Percentiles rank a stretch among this genome's conserved stretches.
Conservation (phyloP, 2,329 filamentous ascomycete genomes). For the Aspergillus sp. region DNA sequence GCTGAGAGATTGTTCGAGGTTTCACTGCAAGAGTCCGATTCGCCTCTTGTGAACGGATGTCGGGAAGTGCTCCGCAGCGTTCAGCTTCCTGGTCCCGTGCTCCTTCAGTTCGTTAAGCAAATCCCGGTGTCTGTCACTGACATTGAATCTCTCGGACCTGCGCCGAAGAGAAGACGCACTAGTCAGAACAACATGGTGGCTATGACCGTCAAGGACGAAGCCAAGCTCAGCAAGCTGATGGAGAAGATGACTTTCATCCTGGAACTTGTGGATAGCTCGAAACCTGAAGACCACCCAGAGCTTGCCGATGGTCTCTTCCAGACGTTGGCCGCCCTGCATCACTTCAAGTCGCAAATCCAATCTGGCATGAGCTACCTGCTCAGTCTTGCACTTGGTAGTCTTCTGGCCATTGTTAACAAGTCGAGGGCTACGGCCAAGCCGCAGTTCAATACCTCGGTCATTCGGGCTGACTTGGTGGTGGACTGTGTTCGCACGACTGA, state of each 20-base stretch:
- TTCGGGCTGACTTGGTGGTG: slow-evolving; percentile 86
- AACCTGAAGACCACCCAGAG: slow-evolving; percentile 70
- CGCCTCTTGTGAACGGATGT: slow-evolving; percentile 30
- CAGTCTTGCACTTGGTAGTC: slow-evolving; percentile 75
- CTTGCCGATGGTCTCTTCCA: slow-evolving; percentile 79
- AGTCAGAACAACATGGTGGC: slow-evolving; percentile 69
- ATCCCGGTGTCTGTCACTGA: slow-evolving; percentile 69
- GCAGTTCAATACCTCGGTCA: slow-evolving; percentile 72
- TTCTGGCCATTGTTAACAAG: slow-evolving; percentile 79
- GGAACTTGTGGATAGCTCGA: slow-evolving; percentile 80
- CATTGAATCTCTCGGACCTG: slow-evolving; percentile 68
- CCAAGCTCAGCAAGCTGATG: slow-evolving; percentile 66
- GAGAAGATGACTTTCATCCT: slow-evolving; percentile 81
- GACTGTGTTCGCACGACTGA: slow-evolving; percentile 90
- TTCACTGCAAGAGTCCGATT: slow-evolving; percentile 31
- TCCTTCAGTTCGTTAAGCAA: slow-evolving; percentile 70
- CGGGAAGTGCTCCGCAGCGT: slow-evolving; percentile 71
- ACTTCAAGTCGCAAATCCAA: slow-evolving; percentile 75
- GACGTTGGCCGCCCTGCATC: slow-evolving; percentile 80
- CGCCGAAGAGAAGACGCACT: slow-evolving; percentile 75
- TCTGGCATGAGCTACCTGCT: slow-evolving; percentile 90
- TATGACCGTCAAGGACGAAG: slow-evolving; percentile 60
- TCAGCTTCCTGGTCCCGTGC: slow-evolving; percentile 69
- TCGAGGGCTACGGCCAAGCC: slow-evolving; percentile 53
- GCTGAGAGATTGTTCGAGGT: slow-evolving; percentile 44